A percentile compares a stretch with the other conserved stretches of the same genome.
phyloP scores from a whole-genome alignment of 1,139 yeast genomes.

The Magnusiomyces fungicola region DNA sequence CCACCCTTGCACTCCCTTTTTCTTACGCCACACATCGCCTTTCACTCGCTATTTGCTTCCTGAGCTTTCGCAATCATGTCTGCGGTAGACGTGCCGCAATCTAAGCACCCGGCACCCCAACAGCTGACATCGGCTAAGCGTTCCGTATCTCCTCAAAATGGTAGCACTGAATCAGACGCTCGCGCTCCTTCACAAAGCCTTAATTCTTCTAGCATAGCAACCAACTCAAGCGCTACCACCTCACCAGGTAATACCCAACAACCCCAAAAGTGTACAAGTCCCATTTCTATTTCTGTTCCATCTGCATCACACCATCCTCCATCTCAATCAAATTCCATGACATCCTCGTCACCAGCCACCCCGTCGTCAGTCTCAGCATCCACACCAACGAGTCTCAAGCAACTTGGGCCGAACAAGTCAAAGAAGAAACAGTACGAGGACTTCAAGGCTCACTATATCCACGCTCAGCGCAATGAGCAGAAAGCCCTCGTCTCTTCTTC shows the following conservation, averaged over 20 bases:
- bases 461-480: conserved; percentile 9
- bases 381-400: background rate
- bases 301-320: background rate
- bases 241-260: too few relatives aligned
- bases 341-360: background rate
- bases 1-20: too few relatives aligned
- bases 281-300: too few relatives aligned
- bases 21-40: too few relatives aligned
- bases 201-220: too few relatives aligned
- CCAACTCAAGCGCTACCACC: too few relatives aligned
- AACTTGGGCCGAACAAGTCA: conserved; percentile 11
- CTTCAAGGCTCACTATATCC: conserved; percentile 1
- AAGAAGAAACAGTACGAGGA: conserved; percentile 11
- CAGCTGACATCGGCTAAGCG: too few relatives aligned
- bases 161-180: too few relatives aligned
- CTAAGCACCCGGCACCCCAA: background rate
- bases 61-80: background rate
- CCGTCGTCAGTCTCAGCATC: background rate
- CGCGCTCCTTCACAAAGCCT: too few relatives aligned
- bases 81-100: background rate
- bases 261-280: too few relatives aligned
- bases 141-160: too few relatives aligned
- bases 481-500: conserved; percentile 9
- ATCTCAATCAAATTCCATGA: background rate
- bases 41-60: too few relatives aligned